Base-by-base conservation (phyloP, 306 rosid species). In the Cicer judaicum region DNA sequence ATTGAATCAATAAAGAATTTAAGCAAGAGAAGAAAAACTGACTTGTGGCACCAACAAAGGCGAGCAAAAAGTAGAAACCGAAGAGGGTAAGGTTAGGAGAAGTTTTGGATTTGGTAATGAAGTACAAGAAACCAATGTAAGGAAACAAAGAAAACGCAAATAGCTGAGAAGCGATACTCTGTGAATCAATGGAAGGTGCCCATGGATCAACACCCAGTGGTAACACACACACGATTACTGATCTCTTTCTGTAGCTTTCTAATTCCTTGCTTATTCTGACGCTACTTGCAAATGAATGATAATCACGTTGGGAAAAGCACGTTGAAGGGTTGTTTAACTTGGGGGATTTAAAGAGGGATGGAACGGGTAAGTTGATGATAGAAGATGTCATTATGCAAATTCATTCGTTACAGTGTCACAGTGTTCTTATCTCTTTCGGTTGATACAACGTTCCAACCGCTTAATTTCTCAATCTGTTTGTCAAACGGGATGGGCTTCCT, bases 41-140 rank as follows among this genome's bases (percentile, higher is more conserved):
- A 94, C 99, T 86, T 73, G 99, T 92, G 77, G 97, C 97, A 1
- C 89, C 97, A 7, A 94, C 97, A 65, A 94, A 94, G 53, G 84
- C 92, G 34, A 94, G 95, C 81, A 94, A 67, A 74, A 92, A 94
- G 84, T 91, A 94, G 91, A 94, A 94, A 24, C 97, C 96, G 11
- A 94, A 94, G 53, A 94, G 92, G 39, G 99, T 94, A 74, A 94
- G 96, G 68, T 85, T 94, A 0, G 99, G 97, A 34, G 96, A 79
- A 12, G 97, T 84, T 80, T 92, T 92, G 12, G 97, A 92, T 62
- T 90, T 94, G 68, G 99, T 94, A 78, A 92, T 78, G 82, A 90
- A 94, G 86, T 92, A 94, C 71, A 94, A 75, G 90, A 94, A 93
- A 13, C 88, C 98, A 50, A 91, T 77, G 72, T 94, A 94, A 6